Percentiles rank a stretch among this genome's conserved stretches.
These are phyloP conservation scores for Pseudogymnoascus sp. DNA, from an alignment of 2,329 filamentous ascomycete species.

Conservation along the genomic window DNA sequence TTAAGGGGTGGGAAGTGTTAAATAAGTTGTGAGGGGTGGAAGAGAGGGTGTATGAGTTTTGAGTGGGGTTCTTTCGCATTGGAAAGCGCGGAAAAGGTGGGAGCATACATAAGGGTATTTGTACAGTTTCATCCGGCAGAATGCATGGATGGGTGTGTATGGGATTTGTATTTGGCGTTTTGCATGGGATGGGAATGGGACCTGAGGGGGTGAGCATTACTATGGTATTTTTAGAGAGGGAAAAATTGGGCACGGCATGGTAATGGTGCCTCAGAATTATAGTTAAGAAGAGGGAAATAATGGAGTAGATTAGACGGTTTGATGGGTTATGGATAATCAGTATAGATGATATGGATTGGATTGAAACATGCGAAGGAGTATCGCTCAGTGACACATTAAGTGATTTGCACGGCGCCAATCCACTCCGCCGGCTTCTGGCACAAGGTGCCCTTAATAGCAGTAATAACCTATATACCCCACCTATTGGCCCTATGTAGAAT, in stretches of 20 bases:
- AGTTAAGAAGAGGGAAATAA: background rate
- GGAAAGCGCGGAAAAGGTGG: background rate
- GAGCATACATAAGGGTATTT: background rate
- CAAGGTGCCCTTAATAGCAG: no score
- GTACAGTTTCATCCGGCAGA: background rate
- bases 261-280: background rate
- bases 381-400: no score
- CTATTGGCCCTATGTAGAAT: no score
- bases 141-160: background rate
- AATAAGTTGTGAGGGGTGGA: conserved; percentile 8
- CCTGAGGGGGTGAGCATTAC: background rate
- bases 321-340: background rate
- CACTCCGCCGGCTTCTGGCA: no score
- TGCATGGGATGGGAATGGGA: background rate
- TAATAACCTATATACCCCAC: no score
- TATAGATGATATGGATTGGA: background rate
- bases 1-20: background rate
- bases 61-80: background rate
- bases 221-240: background rate
- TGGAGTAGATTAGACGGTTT: background rate
- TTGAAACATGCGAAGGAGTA: background rate
- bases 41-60: background rate
- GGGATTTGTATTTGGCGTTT: background rate
- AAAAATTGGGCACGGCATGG: background rate
- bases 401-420: no score